Evolutionary conservation across 208 protist genomes (phyloP).

Genomic region (Willaertia magna): DNA sequence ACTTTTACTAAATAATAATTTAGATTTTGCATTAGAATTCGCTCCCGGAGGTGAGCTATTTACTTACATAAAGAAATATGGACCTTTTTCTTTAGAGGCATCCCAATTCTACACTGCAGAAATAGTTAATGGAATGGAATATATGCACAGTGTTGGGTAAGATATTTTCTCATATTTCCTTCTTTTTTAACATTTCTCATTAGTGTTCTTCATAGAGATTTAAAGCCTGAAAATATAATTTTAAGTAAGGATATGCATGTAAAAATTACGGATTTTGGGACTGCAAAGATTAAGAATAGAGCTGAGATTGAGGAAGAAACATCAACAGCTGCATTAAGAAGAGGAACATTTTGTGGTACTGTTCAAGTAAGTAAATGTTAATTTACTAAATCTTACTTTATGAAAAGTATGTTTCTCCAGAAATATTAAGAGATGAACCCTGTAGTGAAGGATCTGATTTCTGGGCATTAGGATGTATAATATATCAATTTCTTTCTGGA

Average conservation of each 20-base stretch:
- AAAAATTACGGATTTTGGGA: slow-evolving; percentile 31
- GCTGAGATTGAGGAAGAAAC: not conserved
- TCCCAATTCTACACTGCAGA: slow-evolving; percentile 8
- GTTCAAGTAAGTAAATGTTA: too few relatives aligned
- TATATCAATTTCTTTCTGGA: slow-evolving; percentile 75
- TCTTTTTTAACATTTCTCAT: not conserved
- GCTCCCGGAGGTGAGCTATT: slow-evolving; percentile 2
- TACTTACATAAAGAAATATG: slow-evolving; percentile 1
- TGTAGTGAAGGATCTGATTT: slow-evolving; percentile 82
- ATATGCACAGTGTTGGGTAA: slow-evolving; percentile 12
- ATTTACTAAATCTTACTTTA: too few relatives aligned
- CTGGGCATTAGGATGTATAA: slow-evolving; percentile 77
- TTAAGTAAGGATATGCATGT: slow-evolving; percentile 14
- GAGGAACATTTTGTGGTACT: slow-evolving; percentile 67
- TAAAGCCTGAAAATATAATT: slow-evolving; percentile 23
- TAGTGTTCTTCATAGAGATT: not conserved
- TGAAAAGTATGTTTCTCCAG: slow-evolving; percentile 86
- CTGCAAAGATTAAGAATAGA: not conserved
- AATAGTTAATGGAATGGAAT: slow-evolving; percentile 23
- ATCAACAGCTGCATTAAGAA: not conserved
- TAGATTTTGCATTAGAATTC: slow-evolving; percentile 7
- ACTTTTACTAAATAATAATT: not conserved
- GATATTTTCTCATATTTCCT: not conserved
- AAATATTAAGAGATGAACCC: slow-evolving; percentile 69
- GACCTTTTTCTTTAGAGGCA: not conserved